phyloP scores from a whole-genome alignment of 2,329 filamentous ascomycete genomes.

The Pseudocercospora vitis region DNA sequence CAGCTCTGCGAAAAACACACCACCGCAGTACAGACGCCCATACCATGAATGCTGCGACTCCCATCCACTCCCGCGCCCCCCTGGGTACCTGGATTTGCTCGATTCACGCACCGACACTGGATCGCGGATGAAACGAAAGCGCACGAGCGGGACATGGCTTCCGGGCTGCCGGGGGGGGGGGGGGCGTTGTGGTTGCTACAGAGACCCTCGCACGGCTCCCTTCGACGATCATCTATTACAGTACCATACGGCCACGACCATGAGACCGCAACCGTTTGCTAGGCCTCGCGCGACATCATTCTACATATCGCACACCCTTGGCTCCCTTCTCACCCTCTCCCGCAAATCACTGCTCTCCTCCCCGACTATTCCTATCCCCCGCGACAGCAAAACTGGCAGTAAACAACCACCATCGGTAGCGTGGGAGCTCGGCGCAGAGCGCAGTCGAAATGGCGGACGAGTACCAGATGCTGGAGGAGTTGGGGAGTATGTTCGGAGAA shows the following conservation, averaged over 20 bases:
- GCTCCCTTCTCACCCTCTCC: neutral
- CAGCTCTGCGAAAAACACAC: neutral
- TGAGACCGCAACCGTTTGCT: neutral
- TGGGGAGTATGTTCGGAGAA: slow-evolving; percentile 65
- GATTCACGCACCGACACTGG: too few species aligned
- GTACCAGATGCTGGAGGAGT: slow-evolving; percentile 94
- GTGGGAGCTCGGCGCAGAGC: slow-evolving; percentile 15
- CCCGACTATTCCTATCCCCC: slow-evolving; percentile 21
- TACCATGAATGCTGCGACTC: too few species aligned
- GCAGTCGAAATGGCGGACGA: slow-evolving; percentile 65
- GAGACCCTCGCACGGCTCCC: neutral
- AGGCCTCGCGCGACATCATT: neutral
- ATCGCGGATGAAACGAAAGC: neutral
- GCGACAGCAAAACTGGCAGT: slow-evolving; percentile 11
- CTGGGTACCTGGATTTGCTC: too few species aligned
- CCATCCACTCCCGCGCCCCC: too few species aligned
- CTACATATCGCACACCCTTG: neutral
- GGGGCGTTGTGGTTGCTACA: neutral
- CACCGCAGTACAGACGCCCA: neutral
- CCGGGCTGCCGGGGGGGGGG: neutral
- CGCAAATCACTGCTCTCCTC: neutral
- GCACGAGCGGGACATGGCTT: neutral
- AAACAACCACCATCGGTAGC: slow-evolving; percentile 14
- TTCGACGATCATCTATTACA: slow-evolving; percentile 3
- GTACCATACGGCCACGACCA: slow-evolving; percentile 1